Conservation (phyloP, 345 rosid species). For the Eucalyptus pumila region DNA sequence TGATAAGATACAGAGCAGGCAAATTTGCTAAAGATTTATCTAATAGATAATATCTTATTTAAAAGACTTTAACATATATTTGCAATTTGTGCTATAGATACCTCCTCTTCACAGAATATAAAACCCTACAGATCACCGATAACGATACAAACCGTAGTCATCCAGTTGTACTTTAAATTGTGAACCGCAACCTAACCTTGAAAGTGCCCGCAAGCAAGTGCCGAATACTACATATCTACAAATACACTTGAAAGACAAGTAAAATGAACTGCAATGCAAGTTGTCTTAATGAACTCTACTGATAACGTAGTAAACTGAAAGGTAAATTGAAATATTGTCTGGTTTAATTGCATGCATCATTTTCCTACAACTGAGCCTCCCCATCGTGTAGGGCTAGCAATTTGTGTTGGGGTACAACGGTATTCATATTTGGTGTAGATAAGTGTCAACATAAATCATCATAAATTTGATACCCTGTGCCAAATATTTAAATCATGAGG, state of each 20-base stretch:
- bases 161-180: neutral
- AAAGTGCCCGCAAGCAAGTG: neutral
- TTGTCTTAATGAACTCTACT: neutral
- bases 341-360: neutral
- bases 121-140: neutral
- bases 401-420: neutral
- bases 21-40: neutral
- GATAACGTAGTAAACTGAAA: neutral
- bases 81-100: neutral
- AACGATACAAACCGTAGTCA: neutral
- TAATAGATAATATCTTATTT: neutral
- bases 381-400: neutral
- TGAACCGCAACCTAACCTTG: neutral
- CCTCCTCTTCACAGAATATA: neutral
- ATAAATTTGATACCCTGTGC: neutral
- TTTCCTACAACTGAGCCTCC: neutral
- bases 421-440: neutral
- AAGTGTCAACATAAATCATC: neutral
- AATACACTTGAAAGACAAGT: neutral
- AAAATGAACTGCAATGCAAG: neutral
- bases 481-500: neutral
- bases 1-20: neutral
- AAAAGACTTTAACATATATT: neutral
- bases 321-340: neutral
- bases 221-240: neutral